Conservation (phyloP, 1,284 basidiomycete genomes). For the Wallemia hederae region DNA sequence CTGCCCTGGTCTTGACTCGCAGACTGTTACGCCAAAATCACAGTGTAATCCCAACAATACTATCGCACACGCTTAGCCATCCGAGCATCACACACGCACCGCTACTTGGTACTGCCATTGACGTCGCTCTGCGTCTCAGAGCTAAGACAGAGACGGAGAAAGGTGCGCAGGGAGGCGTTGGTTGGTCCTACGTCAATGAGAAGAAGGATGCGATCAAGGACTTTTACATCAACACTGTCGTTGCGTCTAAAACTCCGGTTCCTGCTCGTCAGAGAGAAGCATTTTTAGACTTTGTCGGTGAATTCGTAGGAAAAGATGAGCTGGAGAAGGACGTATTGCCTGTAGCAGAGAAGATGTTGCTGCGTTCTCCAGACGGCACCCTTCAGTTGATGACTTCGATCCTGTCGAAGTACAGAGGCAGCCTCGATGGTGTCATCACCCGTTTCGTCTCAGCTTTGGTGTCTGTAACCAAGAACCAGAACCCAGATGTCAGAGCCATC, state of each 20-base stretch:
- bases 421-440: slow-evolving; percentile 27
- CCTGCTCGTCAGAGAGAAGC: slow-evolving; percentile 8
- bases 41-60: slow-evolving; percentile 2
- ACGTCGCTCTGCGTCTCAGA: slow-evolving; percentile 11
- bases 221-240: slow-evolving; percentile 8
- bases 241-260: slow-evolving; percentile 7
- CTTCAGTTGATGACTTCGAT: slow-evolving; percentile 28
- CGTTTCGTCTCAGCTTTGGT: slow-evolving; percentile 35
- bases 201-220: slow-evolving; percentile 6
- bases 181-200: slow-evolving; percentile 5
- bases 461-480: slow-evolving; percentile 47
- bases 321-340: slow-evolving; percentile 27
- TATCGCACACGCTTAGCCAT: background rate
- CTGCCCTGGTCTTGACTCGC: background rate
- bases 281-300: slow-evolving; percentile 26
- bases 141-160: slow-evolving; percentile 7
- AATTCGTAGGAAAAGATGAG: slow-evolving; percentile 24
- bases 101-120: slow-evolving; percentile 10
- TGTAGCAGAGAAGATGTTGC: slow-evolving; percentile 36
- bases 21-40: slow-evolving; percentile 1
- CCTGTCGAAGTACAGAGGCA: slow-evolving; percentile 26
- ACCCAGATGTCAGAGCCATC: slow-evolving; percentile 29
- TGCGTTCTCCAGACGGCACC: slow-evolving; percentile 41
- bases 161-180: slow-evolving; percentile 6
- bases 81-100: slow-evolving; percentile 4